phyloP scores from a whole-genome alignment of 495 filamentous ascomycete genomes.

The Neurospora tetrasperma region DNA sequence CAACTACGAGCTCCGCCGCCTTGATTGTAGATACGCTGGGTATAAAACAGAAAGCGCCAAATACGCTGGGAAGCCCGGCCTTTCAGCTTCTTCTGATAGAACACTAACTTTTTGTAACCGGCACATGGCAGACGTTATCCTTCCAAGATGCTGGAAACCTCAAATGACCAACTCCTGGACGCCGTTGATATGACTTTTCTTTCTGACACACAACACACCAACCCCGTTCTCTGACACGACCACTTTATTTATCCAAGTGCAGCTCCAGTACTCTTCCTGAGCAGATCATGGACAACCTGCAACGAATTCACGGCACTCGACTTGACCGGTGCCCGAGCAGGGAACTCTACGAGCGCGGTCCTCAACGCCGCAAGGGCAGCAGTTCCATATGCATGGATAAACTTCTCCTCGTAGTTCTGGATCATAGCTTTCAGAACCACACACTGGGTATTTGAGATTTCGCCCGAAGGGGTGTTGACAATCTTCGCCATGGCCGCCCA shows the following conservation, averaged over 20 bases:
- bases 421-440: slow-evolving; percentile 70
- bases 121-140: neutral
- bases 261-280: slow-evolving; percentile 50
- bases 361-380: slow-evolving; percentile 54
- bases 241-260: slow-evolving; percentile 18
- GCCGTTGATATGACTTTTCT: neutral
- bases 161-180: neutral
- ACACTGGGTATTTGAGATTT: slow-evolving; percentile 68
- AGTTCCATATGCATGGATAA: slow-evolving; percentile 68
- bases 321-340: slow-evolving; percentile 38
- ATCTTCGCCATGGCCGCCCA: slow-evolving; percentile 69
- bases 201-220: neutral
- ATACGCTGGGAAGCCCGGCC: neutral
- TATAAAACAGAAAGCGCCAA: neutral
- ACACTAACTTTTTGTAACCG: neutral
- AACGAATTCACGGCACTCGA: slow-evolving; percentile 48
- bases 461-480: slow-evolving; percentile 53
- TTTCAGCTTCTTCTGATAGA: neutral
- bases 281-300: slow-evolving; percentile 46
- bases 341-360: slow-evolving; percentile 58
- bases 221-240: neutral
- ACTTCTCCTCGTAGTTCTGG: slow-evolving; percentile 54
- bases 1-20: neutral
- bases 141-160: neutral
- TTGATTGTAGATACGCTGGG: neutral